Conservation (phyloP, 495 filamentous ascomycete species). For the Podospora didyma region DNA sequence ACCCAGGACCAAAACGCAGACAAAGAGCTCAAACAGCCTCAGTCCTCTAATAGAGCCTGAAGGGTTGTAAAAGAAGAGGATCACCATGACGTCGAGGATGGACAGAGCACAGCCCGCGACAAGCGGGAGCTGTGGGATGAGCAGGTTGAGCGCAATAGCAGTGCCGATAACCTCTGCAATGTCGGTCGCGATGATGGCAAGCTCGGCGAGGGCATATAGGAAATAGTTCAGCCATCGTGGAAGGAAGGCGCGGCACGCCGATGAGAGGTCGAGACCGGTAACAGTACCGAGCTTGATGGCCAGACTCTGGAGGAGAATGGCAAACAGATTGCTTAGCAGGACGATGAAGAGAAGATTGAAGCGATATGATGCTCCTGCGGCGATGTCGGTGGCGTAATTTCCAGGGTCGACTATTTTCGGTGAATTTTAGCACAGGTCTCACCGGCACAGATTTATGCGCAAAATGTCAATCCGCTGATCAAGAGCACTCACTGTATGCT, state of each 20-base stretch:
- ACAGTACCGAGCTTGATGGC: slow-evolving; percentile 31
- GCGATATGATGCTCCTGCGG: slow-evolving; percentile 26
- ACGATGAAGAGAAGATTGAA: slow-evolving; percentile 31
- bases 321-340: slow-evolving; percentile 28
- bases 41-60: slow-evolving; percentile 68
- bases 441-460: slow-evolving; percentile 19
- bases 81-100: slow-evolving; percentile 77
- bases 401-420: slow-evolving; percentile 26
- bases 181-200: slow-evolving; percentile 28
- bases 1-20: slow-evolving; percentile 72
- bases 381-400: slow-evolving; percentile 32
- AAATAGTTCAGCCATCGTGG: slow-evolving; percentile 28
- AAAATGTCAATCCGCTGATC: background rate
- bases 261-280: slow-evolving; percentile 25
- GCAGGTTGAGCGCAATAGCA: slow-evolving; percentile 83
- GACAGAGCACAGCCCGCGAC: slow-evolving; percentile 86
- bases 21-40: slow-evolving; percentile 75
- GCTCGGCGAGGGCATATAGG: slow-evolving; percentile 27
- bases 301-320: slow-evolving; percentile 29
- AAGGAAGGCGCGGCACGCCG: slow-evolving; percentile 23
- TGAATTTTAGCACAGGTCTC: background rate
- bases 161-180: slow-evolving; percentile 93
- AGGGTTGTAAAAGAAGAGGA: slow-evolving; percentile 81
- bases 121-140: slow-evolving; percentile 71
- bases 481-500: slow-evolving; percentile 46